A percentile compares a stretch with the other conserved stretches of the same genome.
Conservation (phyloP, 2,329 filamentous ascomycete species). For the Trichoderma endophyticum region DNA sequence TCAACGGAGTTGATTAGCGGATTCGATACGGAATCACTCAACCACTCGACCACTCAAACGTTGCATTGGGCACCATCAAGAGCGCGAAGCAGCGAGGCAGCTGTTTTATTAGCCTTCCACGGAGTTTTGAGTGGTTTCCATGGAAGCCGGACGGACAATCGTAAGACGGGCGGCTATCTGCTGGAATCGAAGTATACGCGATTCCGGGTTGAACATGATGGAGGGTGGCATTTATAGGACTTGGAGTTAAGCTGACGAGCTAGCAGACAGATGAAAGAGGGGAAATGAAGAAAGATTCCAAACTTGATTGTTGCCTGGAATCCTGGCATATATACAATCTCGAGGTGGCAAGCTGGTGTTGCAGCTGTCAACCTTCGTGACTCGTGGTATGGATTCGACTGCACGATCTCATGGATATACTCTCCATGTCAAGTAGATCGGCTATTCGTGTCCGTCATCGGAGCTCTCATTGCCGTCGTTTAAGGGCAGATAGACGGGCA, state of each 20-base stretch:
- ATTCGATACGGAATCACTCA: not conserved
- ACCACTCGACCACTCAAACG: not conserved
- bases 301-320: not conserved
- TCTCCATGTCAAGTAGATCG: not conserved
- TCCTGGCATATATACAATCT: not conserved
- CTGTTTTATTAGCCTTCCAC: not conserved
- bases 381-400: not conserved
- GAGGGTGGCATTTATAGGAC: not conserved
- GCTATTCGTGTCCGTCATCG: constrained; percentile 7
- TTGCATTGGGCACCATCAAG: not conserved
- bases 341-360: not conserved
- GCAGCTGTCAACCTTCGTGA: not conserved
- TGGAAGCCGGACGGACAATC: not conserved
- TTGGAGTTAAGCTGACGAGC: not conserved
- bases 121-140: not conserved
- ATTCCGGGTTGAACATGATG: not conserved
- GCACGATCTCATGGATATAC: not conserved
- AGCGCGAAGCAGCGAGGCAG: not conserved
- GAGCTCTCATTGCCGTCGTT: not conserved
- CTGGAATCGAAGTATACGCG: not conserved
- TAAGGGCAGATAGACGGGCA: not conserved
- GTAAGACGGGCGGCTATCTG: not conserved
- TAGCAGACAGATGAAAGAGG: too few species aligned
- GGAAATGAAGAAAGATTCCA: not conserved
- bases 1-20: not conserved